phyloP scores from a whole-genome alignment of 1,284 basidiomycete genomes.

The Pascua guehoae region DNA sequence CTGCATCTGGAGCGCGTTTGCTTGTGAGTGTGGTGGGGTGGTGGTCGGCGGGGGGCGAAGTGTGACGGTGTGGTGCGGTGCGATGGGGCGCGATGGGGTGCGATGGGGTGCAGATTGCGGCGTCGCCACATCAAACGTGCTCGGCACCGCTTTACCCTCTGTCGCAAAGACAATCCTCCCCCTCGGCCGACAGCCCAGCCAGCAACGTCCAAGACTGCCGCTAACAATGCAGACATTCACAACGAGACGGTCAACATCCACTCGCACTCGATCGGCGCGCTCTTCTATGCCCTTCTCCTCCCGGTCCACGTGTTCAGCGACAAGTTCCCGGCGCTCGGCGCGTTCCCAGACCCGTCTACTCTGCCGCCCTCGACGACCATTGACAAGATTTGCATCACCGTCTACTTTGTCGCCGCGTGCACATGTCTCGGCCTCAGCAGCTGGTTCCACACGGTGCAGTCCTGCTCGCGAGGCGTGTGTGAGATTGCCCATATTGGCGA shows the following conservation, averaged over 20 bases:
- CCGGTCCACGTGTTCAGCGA: constrained; percentile 54
- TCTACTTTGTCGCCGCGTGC: constrained; percentile 70
- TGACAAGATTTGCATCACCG: constrained; percentile 62
- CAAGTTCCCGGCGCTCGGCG: constrained; percentile 46
- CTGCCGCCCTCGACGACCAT: constrained; percentile 50
- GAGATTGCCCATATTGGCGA: constrained; percentile 45
- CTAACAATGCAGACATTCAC: constrained; percentile 61
- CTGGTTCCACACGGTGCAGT: constrained; percentile 70
- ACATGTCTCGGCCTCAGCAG: constrained; percentile 72
- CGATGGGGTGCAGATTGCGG: no score
- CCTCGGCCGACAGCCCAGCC: neutral
- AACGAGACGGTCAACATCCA: constrained; percentile 92
- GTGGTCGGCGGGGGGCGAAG: no score
- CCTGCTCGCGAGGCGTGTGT: constrained; percentile 65
- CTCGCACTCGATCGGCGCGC: constrained; percentile 72
- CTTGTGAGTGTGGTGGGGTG: constrained; percentile 56
- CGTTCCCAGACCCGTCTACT: constrained; percentile 13
- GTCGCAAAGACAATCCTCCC: neutral
- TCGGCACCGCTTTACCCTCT: no score
- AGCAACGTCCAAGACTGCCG: constrained; percentile 1
- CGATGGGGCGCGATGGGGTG: no score
- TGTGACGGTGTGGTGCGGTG: no score
- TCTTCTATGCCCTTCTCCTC: constrained; percentile 62
- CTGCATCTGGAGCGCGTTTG: constrained; percentile 65
- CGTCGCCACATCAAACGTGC: neutral